Evolutionary conservation across 768 basidiomycete species (phyloP), one percentile per base, ranked within the genome.

Genomic region (Lentinula boryana): DNA sequence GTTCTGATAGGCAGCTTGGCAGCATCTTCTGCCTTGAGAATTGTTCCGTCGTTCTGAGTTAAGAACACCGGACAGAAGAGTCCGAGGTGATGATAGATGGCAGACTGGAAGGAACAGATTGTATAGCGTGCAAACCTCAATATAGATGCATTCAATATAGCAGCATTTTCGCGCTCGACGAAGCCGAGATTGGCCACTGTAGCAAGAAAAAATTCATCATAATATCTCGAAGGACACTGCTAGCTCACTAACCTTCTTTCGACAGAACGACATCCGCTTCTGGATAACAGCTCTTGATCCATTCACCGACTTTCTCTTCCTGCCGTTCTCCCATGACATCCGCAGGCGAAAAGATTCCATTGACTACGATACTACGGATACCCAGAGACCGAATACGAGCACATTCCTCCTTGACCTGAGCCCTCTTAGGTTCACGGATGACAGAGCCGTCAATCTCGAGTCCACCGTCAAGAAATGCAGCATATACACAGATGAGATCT

Each of bases 141-240:
- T 63, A 84, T 77, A 16, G 84, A 79, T 4, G 84, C 83, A 64
- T 85, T 86, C 64, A 85, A 74, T 59, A 86, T 84, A 23, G 82
- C 67, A 0, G 85, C 84, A 56, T 86, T 85, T 67, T 86, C 85
- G 35, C 84, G 78, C 63, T 83, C 80, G 16, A 85, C 70, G 54
- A 84, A 72, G 49, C 81, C 80, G 40, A 83, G 73, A 61, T 79
- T 76, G 15, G 78, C 82, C 50, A 82, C 81, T 76, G 55, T 1
- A 38, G 9, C 7, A 58, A 35, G 21, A 15, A 41, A 38, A 48
- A 12, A 44, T 51, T 61, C 27, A 60, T 15, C 55, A 12, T 23
- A 56, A 48, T 31, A 6, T 13, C 15, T 9, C 2, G 48, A 9
- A 48, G 10, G 40, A 40, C 38, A 55, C 27, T 36, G 23, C 31